Base-by-base conservation (phyloP, 306 rosid genomes). In the Psophocarpus tetragonolobus region DNA sequence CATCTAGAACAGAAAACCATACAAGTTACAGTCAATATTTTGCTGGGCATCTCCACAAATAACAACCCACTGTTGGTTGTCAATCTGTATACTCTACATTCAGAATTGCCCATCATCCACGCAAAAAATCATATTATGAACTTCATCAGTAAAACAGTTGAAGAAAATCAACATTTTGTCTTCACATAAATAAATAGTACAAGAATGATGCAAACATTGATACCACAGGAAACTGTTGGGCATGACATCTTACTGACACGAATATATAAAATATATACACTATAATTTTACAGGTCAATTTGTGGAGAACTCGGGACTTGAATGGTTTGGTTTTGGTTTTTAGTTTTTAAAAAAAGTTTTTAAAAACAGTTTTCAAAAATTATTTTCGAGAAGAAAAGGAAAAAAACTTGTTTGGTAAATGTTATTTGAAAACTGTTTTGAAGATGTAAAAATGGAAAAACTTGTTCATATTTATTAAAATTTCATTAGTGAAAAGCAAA, bases 1-100 rank as follows among this genome's bases (percentile, higher is more conserved):
- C 90, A 87, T 87, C 90, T 87, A 70, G 35, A 71, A 68, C 65
- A 82, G 10, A 71, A 81, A 39, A 73, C 47, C 62, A 66, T 65
- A 38, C 8, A 77, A 10, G 29, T 83, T 72, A 33, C 39, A 14
- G 70, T 73, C 74, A 82, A 51, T 64, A 68, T 53, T 68, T 60
- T 41, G 39, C 63, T 9, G 17, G 21, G 41, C 44, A 78, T 74
- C 61, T 74, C 38, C 18, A 81, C 27, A 73, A 33, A 77, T 53
- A 78, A 48, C 62, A 33, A 74, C 61, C 23, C 14, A 45, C 39
- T 38, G 41, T 27, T 7, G 30, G 61, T 20, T 61, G 80, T 68
- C 79, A 64, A 71, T 47, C 70, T 53, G 71, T 47, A 68, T 12
- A 76, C 57, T 66, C 67, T 14, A 75, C 13, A 61, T 61, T 41